Evolutionary conservation across 768 basidiomycete species (phyloP).

Genomic region (Suillus alpinus): DNA sequence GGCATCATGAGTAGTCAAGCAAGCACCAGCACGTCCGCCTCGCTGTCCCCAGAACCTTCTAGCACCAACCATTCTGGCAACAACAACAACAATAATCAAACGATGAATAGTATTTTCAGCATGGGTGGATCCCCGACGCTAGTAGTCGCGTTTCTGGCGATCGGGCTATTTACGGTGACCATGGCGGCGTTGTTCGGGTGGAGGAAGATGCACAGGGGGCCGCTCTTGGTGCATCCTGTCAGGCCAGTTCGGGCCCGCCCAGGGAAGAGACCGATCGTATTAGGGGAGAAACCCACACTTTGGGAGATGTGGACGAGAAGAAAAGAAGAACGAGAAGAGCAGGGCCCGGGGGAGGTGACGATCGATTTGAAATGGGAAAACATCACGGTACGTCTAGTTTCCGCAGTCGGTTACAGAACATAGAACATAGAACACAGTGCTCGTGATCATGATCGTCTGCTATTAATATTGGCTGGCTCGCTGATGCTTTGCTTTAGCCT

Average conservation of each 20-base stretch:
- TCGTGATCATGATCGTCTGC: constrained; percentile 2
- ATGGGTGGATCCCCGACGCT: constrained; percentile 47
- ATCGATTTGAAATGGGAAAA: constrained; percentile 34
- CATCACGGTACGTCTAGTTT: constrained; percentile 36
- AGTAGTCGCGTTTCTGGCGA: constrained; percentile 58
- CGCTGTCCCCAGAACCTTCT: constrained; percentile 8
- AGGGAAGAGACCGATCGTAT: neutral
- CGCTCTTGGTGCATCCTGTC: constrained; percentile 6
- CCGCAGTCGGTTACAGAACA: neutral
- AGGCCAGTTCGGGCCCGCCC: neutral
- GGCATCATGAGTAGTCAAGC: constrained; percentile 14
- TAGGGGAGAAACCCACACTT: constrained; percentile 36
- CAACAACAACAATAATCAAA: neutral
- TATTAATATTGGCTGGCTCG: neutral
- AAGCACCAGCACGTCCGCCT: neutral
- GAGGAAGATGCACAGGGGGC: constrained; percentile 30
- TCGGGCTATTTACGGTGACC: constrained; percentile 50
- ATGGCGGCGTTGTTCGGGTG: constrained; percentile 50
- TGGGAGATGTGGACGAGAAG: constrained; percentile 42
- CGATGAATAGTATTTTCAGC: constrained; percentile 20
- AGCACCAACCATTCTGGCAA: constrained; percentile 2
- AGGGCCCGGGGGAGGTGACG: neutral
- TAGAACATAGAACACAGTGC: neutral
- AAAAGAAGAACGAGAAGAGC: neutral
- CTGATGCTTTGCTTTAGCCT: constrained; percentile 14